A percentile compares a stretch with the other conserved stretches of the same genome.
Evolutionary conservation across 768 basidiomycete species (phyloP).

Genomic region (Auriscalpium vulgare): DNA sequence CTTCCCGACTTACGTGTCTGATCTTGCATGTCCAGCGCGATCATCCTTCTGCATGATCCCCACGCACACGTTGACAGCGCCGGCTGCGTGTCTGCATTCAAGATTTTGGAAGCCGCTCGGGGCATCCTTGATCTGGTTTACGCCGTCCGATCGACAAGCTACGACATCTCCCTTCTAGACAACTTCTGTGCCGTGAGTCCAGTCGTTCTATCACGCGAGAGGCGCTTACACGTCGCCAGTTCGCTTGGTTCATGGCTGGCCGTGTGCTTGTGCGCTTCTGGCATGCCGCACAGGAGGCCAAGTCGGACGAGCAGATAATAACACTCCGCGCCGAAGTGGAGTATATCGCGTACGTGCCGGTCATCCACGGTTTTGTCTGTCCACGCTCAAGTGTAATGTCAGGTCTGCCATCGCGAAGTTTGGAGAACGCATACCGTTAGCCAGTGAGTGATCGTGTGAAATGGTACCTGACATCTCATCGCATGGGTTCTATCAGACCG

Average conservation of each 20-base stretch:
- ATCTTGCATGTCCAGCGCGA: slow-evolving; percentile 36
- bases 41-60: slow-evolving; percentile 68
- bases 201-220: neutral
- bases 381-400: neutral
- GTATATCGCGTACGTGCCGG: slow-evolving; percentile 49
- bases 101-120: slow-evolving; percentile 59
- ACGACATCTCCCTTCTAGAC: slow-evolving; percentile 61
- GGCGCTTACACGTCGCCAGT: slow-evolving; percentile 27
- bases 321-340: slow-evolving; percentile 57
- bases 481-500: slow-evolving; percentile 25
- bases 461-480: neutral
- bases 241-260: slow-evolving; percentile 64
- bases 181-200: slow-evolving; percentile 56
- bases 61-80: slow-evolving; percentile 53
- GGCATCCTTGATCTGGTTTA: slow-evolving; percentile 62
- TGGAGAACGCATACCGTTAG: slow-evolving; percentile 61
- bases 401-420: slow-evolving; percentile 55
- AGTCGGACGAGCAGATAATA: slow-evolving; percentile 46
- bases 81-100: slow-evolving; percentile 61
- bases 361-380: neutral
- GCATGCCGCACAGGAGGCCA: slow-evolving; percentile 51
- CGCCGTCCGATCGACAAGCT: slow-evolving; percentile 60
- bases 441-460: slow-evolving; percentile 27
- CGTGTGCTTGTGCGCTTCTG: slow-evolving; percentile 61
- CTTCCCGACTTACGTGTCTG: slow-evolving; percentile 13